Base-by-base conservation (phyloP, 2,329 filamentous ascomycete genomes). In the Monosporascus sp. region DNA sequence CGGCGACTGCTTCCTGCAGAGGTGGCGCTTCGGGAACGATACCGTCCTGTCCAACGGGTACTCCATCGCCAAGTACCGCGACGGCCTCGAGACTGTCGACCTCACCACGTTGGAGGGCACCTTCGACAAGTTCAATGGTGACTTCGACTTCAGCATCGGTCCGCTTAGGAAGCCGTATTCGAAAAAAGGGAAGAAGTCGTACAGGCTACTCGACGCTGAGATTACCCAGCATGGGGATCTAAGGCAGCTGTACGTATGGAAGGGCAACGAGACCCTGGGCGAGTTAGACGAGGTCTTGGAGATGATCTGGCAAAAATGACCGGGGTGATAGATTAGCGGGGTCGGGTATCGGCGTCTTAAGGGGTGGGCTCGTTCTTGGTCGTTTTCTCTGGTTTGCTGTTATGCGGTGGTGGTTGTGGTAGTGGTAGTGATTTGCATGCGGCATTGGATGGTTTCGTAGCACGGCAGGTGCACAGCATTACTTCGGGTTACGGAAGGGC, bases 21-120 rank as follows among this genome's bases (percentile, higher is more conserved):
- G 82, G 24, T 85, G 76, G 71, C 70, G 74, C 45, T 75, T 78
- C 50, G 71, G 66, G 37, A 54, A 63, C n/a, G 72, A 79, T 50
- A 74, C 71, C 0, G 61, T 84, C n/a, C 67, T 85, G 11, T 74
- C 78, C 27, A 85, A 85, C 62, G 82, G 82, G 1, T 85, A 78
- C 61, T 83, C 79, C 20, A 74, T 85, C 47, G 72, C 75, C 31
- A 68, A 72, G 46, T 84, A 84, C 57, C 59, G 64, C 3, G 64
- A 67, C 1, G 72, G 71, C 39, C 63, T 76, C 6, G 67, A 70
- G 6, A 59, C 63, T 3, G 53, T 77, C 1, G 74, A 78, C 24
- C 62, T 79, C 14, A 66, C 71, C 36, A 72, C 73, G 47, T 73
- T 77, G 58, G 82, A 85, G 65, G 72, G 73, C 48, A 85, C 82